A percentile compares a stretch with the other conserved stretches of the same genome.
Evolutionary conservation across 169 alveolate genomes (phyloP).

Genomic region (Babesia bigemina): DNA sequence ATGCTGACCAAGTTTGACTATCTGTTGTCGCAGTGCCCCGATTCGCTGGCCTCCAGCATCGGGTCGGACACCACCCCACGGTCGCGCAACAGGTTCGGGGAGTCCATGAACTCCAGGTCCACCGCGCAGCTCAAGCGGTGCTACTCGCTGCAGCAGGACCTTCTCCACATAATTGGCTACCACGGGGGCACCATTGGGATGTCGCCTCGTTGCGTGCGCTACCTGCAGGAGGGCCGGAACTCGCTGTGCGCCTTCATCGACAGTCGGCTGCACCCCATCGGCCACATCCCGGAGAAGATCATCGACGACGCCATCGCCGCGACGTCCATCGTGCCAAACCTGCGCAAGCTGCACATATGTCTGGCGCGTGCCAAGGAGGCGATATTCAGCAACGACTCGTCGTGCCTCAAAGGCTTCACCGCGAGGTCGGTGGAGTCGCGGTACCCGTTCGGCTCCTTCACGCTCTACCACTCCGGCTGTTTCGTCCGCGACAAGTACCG

Average conservation of each 20-base stretch:
- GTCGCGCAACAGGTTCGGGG: slow-evolving; percentile 27
- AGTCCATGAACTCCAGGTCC: slow-evolving; percentile 4
- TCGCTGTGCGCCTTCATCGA: slow-evolving; percentile 38
- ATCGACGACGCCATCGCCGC: slow-evolving; percentile 51
- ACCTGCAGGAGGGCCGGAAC: slow-evolving; percentile 22
- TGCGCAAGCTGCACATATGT: slow-evolving; percentile 22
- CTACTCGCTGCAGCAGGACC: slow-evolving; percentile 53
- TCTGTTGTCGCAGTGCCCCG: slow-evolving; percentile 8
- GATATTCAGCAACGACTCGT: slow-evolving; percentile 9
- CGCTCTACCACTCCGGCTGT: slow-evolving; percentile 53
- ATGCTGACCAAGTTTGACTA: slow-evolving; percentile 41
- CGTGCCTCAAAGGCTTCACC: slow-evolving; percentile 17
- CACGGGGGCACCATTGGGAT: slow-evolving; percentile 37
- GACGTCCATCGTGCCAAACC: slow-evolving; percentile 23
- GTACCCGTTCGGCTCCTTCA: slow-evolving; percentile 54
- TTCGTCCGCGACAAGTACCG: slow-evolving; percentile 49
- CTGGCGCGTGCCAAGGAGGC: slow-evolving; percentile 14
- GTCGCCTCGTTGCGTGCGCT: slow-evolving; percentile 36
- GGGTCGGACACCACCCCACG: slow-evolving; percentile 16
- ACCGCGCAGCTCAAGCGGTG: slow-evolving; percentile 17
- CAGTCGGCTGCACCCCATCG: slow-evolving; percentile 36
- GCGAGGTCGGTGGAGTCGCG: slow-evolving; percentile 16
- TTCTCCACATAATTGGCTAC: slow-evolving; percentile 44
- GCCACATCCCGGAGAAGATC: slow-evolving; percentile 8
- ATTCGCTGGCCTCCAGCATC: slow-evolving; percentile 17